These are phyloP conservation scores for Pelargonium nanum DNA, from an alignment of 345 rosid genomes.

Conservation along the genomic window DNA sequence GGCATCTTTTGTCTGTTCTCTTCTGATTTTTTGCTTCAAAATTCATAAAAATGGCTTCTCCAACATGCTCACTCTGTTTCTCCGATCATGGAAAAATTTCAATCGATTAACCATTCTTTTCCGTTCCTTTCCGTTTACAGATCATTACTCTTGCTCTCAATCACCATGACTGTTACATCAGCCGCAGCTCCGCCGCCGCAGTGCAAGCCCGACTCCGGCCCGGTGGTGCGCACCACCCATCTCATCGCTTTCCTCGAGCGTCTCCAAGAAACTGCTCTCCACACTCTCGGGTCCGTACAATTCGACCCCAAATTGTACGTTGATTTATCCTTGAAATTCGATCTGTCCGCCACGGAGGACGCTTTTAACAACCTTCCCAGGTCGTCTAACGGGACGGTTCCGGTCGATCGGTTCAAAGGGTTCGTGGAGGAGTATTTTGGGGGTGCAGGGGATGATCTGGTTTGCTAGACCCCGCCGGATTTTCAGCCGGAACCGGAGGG, in stretches of 20 bases:
- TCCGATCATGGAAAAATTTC: not conserved
- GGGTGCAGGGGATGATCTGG: conserved; percentile 49
- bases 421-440: conserved; percentile 28
- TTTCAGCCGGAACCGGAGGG: conserved; percentile 49
- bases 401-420: conserved; percentile 8
- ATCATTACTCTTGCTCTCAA: not conserved
- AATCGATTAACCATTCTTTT: not conserved
- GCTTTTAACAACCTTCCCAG: conserved; percentile 47
- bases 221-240: conserved; percentile 23
- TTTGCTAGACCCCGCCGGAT: conserved; percentile 44
- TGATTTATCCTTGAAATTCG: conserved; percentile 49
- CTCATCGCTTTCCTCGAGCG: conserved; percentile 55
- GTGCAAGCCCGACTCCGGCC: conserved; percentile 12
- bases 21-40: not conserved
- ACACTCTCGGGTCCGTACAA: conserved; percentile 24
- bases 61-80: not conserved
- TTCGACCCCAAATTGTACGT: conserved; percentile 65
- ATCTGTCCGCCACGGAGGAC: conserved; percentile 30
- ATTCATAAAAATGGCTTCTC: not conserved
- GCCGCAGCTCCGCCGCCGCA: not conserved
- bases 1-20: too few relatives aligned
- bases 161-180: conserved; percentile 10
- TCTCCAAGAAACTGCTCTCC: conserved; percentile 51
- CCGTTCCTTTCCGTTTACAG: not conserved
- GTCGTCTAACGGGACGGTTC: conserved; percentile 21